Conservation (phyloP, 2,329 filamentous ascomycete species). For the Penicillium hordei region DNA sequence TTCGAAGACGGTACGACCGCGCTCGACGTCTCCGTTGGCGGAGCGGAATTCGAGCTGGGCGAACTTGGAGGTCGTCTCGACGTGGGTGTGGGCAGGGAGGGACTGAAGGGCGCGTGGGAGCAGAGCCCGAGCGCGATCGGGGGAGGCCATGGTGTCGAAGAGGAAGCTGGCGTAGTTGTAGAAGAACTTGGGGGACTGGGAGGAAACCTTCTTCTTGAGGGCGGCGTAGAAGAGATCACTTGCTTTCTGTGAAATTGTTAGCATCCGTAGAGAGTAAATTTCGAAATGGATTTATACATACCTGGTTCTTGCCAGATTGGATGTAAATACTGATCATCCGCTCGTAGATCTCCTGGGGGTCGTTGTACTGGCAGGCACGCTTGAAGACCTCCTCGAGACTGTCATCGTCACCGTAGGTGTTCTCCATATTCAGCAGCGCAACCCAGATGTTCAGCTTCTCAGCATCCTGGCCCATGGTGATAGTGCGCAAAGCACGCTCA, state of each 20-base stretch:
- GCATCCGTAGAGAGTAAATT: not conserved
- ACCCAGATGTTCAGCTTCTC: conserved; percentile 97
- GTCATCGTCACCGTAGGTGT: conserved; percentile 81
- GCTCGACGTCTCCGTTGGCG: conserved; percentile 77
- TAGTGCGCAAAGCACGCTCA: conserved; percentile 84
- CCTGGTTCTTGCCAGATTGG: conserved; percentile 78
- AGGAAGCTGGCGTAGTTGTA: conserved; percentile 94
- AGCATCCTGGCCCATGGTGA: conserved; percentile 84
- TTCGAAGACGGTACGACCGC: conserved; percentile 92
- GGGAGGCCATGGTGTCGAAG: conserved; percentile 67
- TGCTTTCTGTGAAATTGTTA: conserved; percentile 64
- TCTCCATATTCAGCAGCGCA: conserved; percentile 89
- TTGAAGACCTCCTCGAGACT: conserved; percentile 83
- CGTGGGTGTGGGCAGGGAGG: conserved; percentile 67
- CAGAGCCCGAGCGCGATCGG: conserved; percentile 73
- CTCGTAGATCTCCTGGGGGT: conserved; percentile 84
- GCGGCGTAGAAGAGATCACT: conserved; percentile 83
- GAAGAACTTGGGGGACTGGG: conserved; percentile 75
- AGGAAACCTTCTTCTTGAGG: conserved; percentile 84
- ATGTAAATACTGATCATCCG: conserved; percentile 93
- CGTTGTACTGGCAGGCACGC: conserved; percentile 90
- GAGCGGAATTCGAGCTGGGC: conserved; percentile 89
- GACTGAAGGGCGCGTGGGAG: conserved; percentile 82
- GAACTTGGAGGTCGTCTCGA: conserved; percentile 80
- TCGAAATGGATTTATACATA: conserved; percentile 49